Evolutionary conservation across 75 land plant genomes (phyloP).

Genomic region (Gnetum montanum): DNA sequence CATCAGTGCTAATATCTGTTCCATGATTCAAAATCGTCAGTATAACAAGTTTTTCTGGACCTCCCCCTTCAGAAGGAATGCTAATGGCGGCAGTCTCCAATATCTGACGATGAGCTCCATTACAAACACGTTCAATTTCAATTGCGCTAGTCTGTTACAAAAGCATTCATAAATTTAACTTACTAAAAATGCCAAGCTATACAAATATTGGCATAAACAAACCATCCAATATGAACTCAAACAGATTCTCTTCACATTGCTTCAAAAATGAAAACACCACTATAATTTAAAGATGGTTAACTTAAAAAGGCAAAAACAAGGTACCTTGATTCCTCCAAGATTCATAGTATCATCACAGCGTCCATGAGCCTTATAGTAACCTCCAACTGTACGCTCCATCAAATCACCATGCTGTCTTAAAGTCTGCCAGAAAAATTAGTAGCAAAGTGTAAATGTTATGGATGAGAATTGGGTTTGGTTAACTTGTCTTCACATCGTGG

Average conservation of each 20-base stretch:
- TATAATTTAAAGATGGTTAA: too few relatives aligned
- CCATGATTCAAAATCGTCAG: conserved; percentile 56
- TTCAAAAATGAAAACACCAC: too few relatives aligned
- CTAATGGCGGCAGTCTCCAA: conserved; percentile 87
- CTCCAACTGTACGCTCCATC: conserved; percentile 56
- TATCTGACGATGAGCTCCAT: conserved; percentile 58
- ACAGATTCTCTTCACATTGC: too few relatives aligned
- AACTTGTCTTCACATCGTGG: too few relatives aligned
- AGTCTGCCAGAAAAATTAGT: conserved; percentile 24
- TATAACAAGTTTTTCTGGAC: conserved; percentile 70
- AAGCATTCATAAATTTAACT: too few relatives aligned
- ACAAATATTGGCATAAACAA: too few relatives aligned
- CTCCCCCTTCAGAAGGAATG: conserved; percentile 34
- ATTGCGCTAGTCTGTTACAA: conserved; percentile 88
- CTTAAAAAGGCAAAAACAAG: too few relatives aligned
- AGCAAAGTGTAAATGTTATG: too few relatives aligned
- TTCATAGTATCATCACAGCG: conserved; percentile 96
- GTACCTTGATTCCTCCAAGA: conserved; percentile 96
- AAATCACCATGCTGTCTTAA: conserved; percentile 91
- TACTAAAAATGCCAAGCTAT: too few relatives aligned
- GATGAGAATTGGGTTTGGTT: too few relatives aligned
- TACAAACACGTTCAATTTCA: conserved; percentile 88
- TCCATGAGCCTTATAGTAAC: conserved; percentile 64
- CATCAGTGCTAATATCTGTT: conserved; percentile 7
- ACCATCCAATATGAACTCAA: too few relatives aligned